These are phyloP conservation scores for Fusarium acutatum DNA, from an alignment of 2,329 filamentous ascomycete genomes.

Conservation along the genomic window DNA sequence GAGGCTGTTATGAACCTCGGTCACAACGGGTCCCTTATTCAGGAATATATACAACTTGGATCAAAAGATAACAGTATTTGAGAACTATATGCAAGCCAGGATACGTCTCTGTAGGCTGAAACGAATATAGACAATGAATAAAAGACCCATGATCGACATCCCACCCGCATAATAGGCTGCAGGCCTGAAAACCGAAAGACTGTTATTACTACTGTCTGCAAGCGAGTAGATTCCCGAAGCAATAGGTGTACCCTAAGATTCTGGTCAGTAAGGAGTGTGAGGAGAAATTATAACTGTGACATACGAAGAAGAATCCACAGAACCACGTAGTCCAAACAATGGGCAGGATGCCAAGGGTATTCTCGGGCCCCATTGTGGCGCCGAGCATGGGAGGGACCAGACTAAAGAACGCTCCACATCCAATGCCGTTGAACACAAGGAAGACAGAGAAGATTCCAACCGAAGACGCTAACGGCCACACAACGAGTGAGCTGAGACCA, in stretches of 20 bases:
- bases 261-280: neutral
- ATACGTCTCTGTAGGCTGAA: neutral
- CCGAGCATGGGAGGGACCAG: slow-evolving; percentile 42
- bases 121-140: slow-evolving; percentile 20
- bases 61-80: neutral
- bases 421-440: slow-evolving; percentile 40
- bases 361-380: slow-evolving; percentile 37
- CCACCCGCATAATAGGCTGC: slow-evolving; percentile 32
- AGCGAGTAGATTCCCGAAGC: slow-evolving; percentile 36
- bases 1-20: accelerated
- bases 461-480: slow-evolving; percentile 41
- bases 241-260: slow-evolving; percentile 30
- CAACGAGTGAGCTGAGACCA: slow-evolving; percentile 38
- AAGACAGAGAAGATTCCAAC: slow-evolving; percentile 38
- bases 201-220: neutral
- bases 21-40: no score
- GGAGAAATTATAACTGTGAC: accelerated
- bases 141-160: slow-evolving; percentile 21
- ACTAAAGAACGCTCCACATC: slow-evolving; percentile 45
- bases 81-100: neutral
- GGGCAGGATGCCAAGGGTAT: slow-evolving; percentile 36
- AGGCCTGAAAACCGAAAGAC: slow-evolving; percentile 16
- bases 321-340: slow-evolving; percentile 45
- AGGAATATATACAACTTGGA: neutral
- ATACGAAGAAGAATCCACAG: slow-evolving; percentile 43